Conservation (phyloP, 192 early-diverging fungal species). For the Mortierella alpina region DNA sequence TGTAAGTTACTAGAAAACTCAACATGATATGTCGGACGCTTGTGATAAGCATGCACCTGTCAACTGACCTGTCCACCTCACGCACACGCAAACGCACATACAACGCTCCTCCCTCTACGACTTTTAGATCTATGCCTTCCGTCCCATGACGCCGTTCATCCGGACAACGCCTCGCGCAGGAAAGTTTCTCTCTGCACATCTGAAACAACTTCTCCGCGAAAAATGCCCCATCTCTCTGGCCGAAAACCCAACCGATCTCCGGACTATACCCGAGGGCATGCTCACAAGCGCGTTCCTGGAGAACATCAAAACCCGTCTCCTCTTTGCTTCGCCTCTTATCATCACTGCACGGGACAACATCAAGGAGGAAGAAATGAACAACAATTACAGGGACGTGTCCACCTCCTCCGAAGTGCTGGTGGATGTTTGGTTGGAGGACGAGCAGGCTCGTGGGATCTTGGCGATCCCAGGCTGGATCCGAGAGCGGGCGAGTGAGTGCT, state of each 20-base stretch:
- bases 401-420: slow-evolving; percentile 61
- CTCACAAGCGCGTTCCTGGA: slow-evolving; percentile 68
- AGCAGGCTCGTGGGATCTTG: slow-evolving; percentile 55
- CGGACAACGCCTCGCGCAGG: slow-evolving; percentile 75
- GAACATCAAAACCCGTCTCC: slow-evolving; percentile 73
- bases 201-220: slow-evolving; percentile 71
- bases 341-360: slow-evolving; percentile 50
- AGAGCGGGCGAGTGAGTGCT: slow-evolving; percentile 80
- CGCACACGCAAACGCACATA: not conserved
- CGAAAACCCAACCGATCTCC: slow-evolving; percentile 50
- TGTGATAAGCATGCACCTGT: not conserved
- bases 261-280: slow-evolving; percentile 56
- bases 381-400: slow-evolving; percentile 56
- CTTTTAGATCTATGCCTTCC: slow-evolving; percentile 71
- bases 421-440: slow-evolving; percentile 49
- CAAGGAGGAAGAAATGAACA: slow-evolving; percentile 56
- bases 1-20: slow-evolving; percentile 57
- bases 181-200: slow-evolving; percentile 63
- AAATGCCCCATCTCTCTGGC: slow-evolving; percentile 56
- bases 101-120: not conserved
- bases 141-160: slow-evolving; percentile 74
- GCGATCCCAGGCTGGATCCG: slow-evolving; percentile 88
- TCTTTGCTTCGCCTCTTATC: slow-evolving; percentile 68
- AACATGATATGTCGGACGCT: not conserved
- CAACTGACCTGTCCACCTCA: not conserved